phyloP scores from a whole-genome alignment of 495 filamentous ascomycete species.

The Amniculicola lignicola region DNA sequence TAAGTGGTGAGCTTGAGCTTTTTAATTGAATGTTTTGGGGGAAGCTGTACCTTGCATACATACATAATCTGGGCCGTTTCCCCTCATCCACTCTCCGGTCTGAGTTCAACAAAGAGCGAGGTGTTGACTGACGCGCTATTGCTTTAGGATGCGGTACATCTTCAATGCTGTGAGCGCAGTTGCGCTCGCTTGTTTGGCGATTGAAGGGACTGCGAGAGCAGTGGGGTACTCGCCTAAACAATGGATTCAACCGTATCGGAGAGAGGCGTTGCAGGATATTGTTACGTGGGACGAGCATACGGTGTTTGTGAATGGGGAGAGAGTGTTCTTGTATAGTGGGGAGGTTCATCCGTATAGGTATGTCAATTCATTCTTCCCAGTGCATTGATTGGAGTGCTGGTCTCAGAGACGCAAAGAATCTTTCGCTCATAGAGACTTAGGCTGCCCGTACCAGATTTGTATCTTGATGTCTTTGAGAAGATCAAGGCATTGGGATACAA shows the following conservation, averaged over 20 bases:
- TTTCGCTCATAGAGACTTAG: slow-evolving; percentile 38
- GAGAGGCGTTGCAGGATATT: slow-evolving; percentile 42
- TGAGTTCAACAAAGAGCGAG: no score
- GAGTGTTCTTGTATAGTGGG: slow-evolving; percentile 68
- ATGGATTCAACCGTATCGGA: slow-evolving; percentile 39
- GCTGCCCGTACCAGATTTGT: slow-evolving; percentile 68
- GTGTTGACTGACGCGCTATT: not conserved
- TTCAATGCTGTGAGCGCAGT: slow-evolving; percentile 21
- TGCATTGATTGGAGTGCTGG: no score
- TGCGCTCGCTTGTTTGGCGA: slow-evolving; percentile 25
- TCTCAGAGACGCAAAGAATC: no score
- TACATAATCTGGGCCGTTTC: no score
- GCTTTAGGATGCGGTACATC: slow-evolving; percentile 23
- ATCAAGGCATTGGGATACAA: slow-evolving; percentile 75
- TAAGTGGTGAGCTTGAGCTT: not conserved
- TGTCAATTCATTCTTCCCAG: no score
- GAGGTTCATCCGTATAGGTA: slow-evolving; percentile 69
- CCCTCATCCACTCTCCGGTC: not conserved
- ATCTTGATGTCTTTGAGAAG: slow-evolving; percentile 75
- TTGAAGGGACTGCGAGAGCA: slow-evolving; percentile 28
- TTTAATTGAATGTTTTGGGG: not conserved
- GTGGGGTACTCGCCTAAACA: slow-evolving; percentile 31
- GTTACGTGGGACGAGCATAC: slow-evolving; percentile 76
- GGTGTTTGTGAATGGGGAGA: slow-evolving; percentile 66
- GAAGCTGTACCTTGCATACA: no score